Conservation (phyloP, 2,329 filamentous ascomycete species). For the Lomentospora prolificans region DNA sequence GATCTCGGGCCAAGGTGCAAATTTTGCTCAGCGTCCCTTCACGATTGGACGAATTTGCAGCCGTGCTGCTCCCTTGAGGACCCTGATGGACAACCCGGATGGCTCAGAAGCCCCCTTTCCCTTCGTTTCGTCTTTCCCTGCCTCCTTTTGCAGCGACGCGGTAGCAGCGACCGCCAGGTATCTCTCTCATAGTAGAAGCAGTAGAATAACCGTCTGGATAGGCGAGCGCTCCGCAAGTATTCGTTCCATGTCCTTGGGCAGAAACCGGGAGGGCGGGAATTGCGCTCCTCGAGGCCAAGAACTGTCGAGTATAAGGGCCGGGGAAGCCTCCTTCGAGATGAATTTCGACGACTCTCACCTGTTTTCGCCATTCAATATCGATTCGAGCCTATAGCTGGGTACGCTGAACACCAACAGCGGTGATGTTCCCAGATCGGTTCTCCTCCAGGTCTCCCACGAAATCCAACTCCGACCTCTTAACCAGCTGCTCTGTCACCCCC, state of each 20-base stretch:
- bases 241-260: neutral
- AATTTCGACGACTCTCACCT: neutral
- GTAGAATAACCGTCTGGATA: neutral
- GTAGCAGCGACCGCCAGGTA: neutral
- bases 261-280: neutral
- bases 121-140: neutral
- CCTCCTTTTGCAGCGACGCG: neutral
- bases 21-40: neutral
- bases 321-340: neutral
- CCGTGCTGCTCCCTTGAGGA: neutral
- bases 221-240: neutral
- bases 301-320: neutral
- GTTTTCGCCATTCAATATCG: neutral
- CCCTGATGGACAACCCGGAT: constrained; percentile 7
- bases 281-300: neutral
- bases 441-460: neutral
- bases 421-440: neutral
- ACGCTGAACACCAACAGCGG: neutral
- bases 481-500: neutral
- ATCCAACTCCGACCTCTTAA: neutral
- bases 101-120: constrained; percentile 1
- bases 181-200: neutral
- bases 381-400: neutral
- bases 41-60: constrained; percentile 3
- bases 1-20: neutral